Conservation (phyloP, 305 asterid species). For the Euphrasia arctica region DNA sequence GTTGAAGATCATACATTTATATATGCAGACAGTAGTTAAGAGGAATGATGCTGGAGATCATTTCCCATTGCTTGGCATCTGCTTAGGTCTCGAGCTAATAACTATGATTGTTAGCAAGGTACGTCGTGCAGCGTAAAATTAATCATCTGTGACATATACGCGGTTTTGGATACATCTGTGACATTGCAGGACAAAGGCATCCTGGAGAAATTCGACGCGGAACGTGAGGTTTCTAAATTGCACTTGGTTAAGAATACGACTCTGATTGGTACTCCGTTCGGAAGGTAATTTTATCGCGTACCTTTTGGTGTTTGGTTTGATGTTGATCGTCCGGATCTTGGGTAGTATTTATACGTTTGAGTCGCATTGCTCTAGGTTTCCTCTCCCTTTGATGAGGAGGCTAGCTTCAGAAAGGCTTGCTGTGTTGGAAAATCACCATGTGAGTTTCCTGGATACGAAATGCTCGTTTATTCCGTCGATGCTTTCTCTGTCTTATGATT, state of each 20-base stretch:
- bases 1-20: not conserved
- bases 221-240: constrained; percentile 66
- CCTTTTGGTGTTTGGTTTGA: constrained; percentile 9
- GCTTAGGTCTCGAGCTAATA: constrained; percentile 76
- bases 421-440: constrained; percentile 70
- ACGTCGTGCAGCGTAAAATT: not conserved
- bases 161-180: not conserved
- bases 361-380: constrained; percentile 46
- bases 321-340: too few species aligned
- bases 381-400: constrained; percentile 62
- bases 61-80: constrained; percentile 75
- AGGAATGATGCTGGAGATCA: constrained; percentile 73
- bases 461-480: too few species aligned
- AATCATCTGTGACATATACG: too few species aligned
- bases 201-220: constrained; percentile 63
- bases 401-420: constrained; percentile 70
- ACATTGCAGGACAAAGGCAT: constrained; percentile 48
- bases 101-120: constrained; percentile 61
- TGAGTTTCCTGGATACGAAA: constrained; percentile 15
- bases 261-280: constrained; percentile 56
- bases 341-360: too few species aligned
- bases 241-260: constrained; percentile 42
- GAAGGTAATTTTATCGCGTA: constrained; percentile 42
- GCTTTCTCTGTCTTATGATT: constrained; percentile 16
- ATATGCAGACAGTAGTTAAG: constrained; percentile 48